Evolutionary conservation across 208 protist species (phyloP), one percentile per base, ranked within the genome.

Genomic region (Kentomonas sorsogonicus): DNA sequence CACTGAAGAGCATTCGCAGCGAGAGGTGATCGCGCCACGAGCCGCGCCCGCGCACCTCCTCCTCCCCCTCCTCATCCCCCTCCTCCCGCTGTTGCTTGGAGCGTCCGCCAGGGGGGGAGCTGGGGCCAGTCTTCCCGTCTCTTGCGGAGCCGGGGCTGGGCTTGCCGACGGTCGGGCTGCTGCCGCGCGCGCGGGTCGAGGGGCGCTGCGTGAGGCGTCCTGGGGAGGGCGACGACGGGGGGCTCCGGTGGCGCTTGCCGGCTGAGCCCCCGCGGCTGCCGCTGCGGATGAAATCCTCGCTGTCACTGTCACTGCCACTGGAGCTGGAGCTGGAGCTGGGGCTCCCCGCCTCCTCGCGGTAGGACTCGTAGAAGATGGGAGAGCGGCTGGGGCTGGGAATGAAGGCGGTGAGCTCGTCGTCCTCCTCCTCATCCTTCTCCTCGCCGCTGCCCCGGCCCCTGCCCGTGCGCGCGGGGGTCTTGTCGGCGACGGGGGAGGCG

Each of bases 301-400:
- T 54, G n/a, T 29, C 47, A 29, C 31, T 13, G 23, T 53, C 38
- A 2, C 52, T 53, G 18, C 20, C 48, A 3, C 1, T 4, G 1
- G 34, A 38, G 10, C 34, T 53, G 18, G 41, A 45, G 2, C 25
- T 40, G 11, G 29, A 57, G 39, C 27, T 55, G 6, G 79, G 68
- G 15, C 77, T 82, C n/a, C n/a, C n/a, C n/a, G n/a, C n/a, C n/a
- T n/a, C n/a, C n/a, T n/a, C n/a, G n/a, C n/a, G n/a, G 63, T 67
- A 76, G 0, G 75, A 64, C 44, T 82, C 84, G 53, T 80, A 78
- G 58, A 86, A 88, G 2, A 80, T 33, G 1, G 74, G 80, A 1
- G 78, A 86, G 13, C 68, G 69, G 57, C 78, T 79, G 3, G 77
- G 79, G 51, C 83, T 91, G 25, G 63, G 66, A 29, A 91, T 81